These are phyloP conservation scores for Xylaria telfairii DNA, from an alignment of 495 filamentous ascomycete species.

Conservation along the genomic window DNA sequence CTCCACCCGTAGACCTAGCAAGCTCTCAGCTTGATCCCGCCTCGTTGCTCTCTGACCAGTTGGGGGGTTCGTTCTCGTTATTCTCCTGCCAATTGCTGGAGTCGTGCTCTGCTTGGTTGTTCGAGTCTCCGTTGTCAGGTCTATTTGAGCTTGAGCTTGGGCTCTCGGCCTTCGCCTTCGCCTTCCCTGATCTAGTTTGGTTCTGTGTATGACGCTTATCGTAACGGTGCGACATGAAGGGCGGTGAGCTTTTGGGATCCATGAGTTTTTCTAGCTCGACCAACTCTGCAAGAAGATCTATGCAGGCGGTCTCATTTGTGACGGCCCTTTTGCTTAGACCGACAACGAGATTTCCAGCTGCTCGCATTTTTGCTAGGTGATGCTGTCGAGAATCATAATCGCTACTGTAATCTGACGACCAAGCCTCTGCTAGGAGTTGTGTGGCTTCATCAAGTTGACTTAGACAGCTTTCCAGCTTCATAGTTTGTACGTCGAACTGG, in stretches of 20 bases:
- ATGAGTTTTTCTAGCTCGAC: slow-evolving; percentile 37
- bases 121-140: neutral
- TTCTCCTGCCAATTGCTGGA: neutral
- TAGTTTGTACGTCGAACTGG: slow-evolving; percentile 33
- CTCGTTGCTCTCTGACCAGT: slow-evolving; percentile 1
- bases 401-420: slow-evolving; percentile 12
- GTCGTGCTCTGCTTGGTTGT: slow-evolving; percentile 1
- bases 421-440: slow-evolving; percentile 23
- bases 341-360: slow-evolving; percentile 27
- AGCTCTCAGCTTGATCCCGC: neutral
- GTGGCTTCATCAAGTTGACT: slow-evolving; percentile 33
- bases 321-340: slow-evolving; percentile 28
- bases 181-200: neutral
- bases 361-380: slow-evolving; percentile 31
- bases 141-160: neutral
- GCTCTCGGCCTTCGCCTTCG: neutral
- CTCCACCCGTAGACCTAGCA: neutral
- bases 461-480: slow-evolving; percentile 35
- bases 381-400: slow-evolving; percentile 32
- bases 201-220: slow-evolving; percentile 26
- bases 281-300: slow-evolving; percentile 33
- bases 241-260: slow-evolving; percentile 26
- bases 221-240: slow-evolving; percentile 28
- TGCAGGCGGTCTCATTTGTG: slow-evolving; percentile 31
- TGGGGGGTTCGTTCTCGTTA: slow-evolving; percentile 1